Conservation (phyloP, 306 rosid species). For the Bauhinia variegata region DNA sequence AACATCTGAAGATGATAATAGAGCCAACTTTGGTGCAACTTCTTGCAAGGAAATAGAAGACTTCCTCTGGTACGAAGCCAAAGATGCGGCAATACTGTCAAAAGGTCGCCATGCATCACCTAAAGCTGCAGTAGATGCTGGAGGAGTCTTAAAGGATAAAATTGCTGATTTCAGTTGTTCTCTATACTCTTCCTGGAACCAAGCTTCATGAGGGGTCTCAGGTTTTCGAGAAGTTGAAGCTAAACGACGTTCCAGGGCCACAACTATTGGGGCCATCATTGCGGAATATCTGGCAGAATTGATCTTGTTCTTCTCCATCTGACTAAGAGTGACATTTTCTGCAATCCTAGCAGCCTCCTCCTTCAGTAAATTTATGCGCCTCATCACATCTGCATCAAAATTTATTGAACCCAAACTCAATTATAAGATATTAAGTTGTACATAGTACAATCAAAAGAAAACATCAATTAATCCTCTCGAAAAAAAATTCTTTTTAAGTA, state of each 20-base stretch:
- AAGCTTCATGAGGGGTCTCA: constrained; percentile 92
- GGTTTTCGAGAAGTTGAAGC: constrained; percentile 95
- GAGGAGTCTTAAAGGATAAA: constrained; percentile 74
- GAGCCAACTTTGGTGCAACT: constrained; percentile 84
- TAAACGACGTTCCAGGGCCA: constrained; percentile 93
- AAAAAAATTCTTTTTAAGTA: background rate
- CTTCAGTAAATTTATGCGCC: constrained; percentile 86
- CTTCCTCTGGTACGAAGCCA: constrained; percentile 92
- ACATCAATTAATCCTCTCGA: constrained; percentile 22
- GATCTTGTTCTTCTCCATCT: constrained; percentile 88
- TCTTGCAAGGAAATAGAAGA: constrained; percentile 76
- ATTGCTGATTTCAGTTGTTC: constrained; percentile 78
- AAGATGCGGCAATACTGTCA: constrained; percentile 87
- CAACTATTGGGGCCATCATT: constrained; percentile 98
- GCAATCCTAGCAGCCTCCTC: constrained; percentile 94
- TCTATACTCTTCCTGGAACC: constrained; percentile 89
- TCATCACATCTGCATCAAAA: constrained; percentile 84
- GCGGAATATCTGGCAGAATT: constrained; percentile 96
- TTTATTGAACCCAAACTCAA: constrained; percentile 27
- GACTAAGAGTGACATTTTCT: constrained; percentile 88
- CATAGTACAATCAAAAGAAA: constrained; percentile 29
- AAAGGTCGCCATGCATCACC: constrained; percentile 92
- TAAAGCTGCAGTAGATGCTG: constrained; percentile 73
- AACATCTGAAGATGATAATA: constrained; percentile 83
- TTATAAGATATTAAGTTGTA: constrained; percentile 27